Evolutionary conservation across 2,329 filamentous ascomycete species (phyloP), one percentile per base, ranked within the genome.

Genomic region (Elsinoe perseae): DNA sequence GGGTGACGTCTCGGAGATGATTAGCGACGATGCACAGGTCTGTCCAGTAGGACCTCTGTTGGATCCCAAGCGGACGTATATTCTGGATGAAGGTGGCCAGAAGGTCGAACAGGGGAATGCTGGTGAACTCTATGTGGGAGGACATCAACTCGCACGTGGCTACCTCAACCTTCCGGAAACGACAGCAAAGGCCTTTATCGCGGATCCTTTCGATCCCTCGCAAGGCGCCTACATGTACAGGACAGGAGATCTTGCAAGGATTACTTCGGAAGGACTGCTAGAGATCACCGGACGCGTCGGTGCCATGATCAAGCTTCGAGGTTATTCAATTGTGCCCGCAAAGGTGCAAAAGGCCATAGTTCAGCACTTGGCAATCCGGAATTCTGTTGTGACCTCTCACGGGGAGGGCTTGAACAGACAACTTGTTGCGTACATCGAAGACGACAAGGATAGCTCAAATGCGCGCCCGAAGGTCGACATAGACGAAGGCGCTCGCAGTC

Each of bases 111-210:
- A 72, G 4, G 87, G 86, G 6, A 73, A 76, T 1, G 81, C 77
- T 57, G 87, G 87, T 42, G 87, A 93, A 71, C 76, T 93, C 1
- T 89, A 83, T 60, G 79, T 92, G 14, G 87, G 86, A 46, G 88
- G 88, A n/a, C 72, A 77, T 18, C 75, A 90, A 57, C 75, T 91
- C 43, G 87, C 87, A 12, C 79, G 86, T 56, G 87, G 84, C 43
- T 93, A 93, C 64, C 79, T 91, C 54, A 90, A 91, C 61, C 77
- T 85, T n/a, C 85, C 86, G 0, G 87, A 92, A 64, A 85, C 83
- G 0, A 92, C 88, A 0, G 83, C 83, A 5, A 82, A 85, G 65
- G 82, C 84, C 0, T 92, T 93, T 68, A 75, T 80, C 10, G 72
- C 78, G 0, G 81, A 92, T 64, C 79, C 80, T 0, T 91, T 87